A percentile compares a stretch with the other conserved stretches of the same genome.
phyloP scores from a whole-genome alignment of 225 moss, liverwort and hornwort genomes.

The Straminergon stramineum region DNA sequence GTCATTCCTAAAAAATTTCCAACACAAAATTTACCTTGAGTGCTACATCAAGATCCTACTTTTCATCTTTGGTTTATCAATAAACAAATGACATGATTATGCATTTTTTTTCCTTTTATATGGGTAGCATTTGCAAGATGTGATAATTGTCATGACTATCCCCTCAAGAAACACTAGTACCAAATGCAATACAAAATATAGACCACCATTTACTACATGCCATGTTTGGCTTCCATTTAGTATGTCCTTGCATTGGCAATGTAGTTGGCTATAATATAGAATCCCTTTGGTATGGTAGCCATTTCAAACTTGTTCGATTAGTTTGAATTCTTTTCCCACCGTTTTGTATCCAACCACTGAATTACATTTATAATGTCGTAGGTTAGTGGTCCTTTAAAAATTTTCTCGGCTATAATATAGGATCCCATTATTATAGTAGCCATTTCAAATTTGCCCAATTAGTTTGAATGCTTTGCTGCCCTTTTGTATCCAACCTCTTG shows the following conservation, averaged over 20 bases:
- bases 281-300: neutral
- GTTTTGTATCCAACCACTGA: too few relatives aligned
- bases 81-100: neutral
- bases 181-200: neutral
- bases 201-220: neutral
- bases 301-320: too few relatives aligned
- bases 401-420: too few relatives aligned
- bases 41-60: fast-evolving
- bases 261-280: neutral
- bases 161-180: neutral
- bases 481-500: neutral
- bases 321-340: too few relatives aligned
- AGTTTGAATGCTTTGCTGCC: too few relatives aligned
- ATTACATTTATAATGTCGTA: too few relatives aligned
- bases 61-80: neutral
- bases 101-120: neutral
- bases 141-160: neutral
- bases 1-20: neutral
- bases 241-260: neutral
- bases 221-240: neutral
- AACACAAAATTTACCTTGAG: fast-evolving
- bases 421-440: too few relatives aligned
- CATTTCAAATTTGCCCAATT: too few relatives aligned
- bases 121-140: neutral
- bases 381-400: too few relatives aligned